A percentile compares a stretch with the other conserved stretches of the same genome.
These are phyloP conservation scores for Brassica nigra DNA, from an alignment of 345 rosid genomes.

Conservation along the genomic window DNA sequence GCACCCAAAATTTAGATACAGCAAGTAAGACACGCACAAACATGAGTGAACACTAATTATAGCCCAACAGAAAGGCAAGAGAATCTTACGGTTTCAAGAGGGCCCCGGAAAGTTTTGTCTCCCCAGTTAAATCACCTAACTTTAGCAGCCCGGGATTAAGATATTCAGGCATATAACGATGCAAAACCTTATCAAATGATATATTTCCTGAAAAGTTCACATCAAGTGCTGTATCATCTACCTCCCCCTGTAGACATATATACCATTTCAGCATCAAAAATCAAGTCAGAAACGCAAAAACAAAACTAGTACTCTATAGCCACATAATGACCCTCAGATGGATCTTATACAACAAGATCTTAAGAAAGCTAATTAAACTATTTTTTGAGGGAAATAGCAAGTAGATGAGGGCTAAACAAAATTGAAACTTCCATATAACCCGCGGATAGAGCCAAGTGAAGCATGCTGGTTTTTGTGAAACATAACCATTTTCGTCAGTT, in stretches of 20 bases:
- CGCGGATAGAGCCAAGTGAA: background rate
- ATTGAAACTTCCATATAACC: background rate
- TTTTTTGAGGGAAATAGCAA: constrained; percentile 4
- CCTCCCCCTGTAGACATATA: constrained; percentile 69
- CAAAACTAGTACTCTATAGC: background rate
- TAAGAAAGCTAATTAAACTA: background rate
- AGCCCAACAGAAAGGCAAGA: constrained; percentile 32
- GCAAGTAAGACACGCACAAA: constrained; percentile 26
- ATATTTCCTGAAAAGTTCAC: constrained; percentile 90
- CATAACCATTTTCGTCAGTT: background rate
- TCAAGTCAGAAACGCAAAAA: constrained; percentile 3
- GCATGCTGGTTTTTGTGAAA: background rate
- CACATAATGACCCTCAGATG: background rate
- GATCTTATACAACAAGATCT: background rate
- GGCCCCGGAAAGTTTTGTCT: constrained; percentile 92
- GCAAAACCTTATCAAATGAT: constrained; percentile 72
- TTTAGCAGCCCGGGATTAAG: constrained; percentile 65
- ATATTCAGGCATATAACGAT: constrained; percentile 73
- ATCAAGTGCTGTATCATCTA: constrained; percentile 87
- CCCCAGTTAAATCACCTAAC: constrained; percentile 90
- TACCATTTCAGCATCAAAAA: constrained; percentile 30
- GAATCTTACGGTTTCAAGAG: constrained; percentile 84
- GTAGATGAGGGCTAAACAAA: background rate
- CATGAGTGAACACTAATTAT: constrained; percentile 22
- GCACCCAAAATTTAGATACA: constrained; percentile 34